phyloP scores from a whole-genome alignment of 345 rosid genomes.

The Salix purpurea region DNA sequence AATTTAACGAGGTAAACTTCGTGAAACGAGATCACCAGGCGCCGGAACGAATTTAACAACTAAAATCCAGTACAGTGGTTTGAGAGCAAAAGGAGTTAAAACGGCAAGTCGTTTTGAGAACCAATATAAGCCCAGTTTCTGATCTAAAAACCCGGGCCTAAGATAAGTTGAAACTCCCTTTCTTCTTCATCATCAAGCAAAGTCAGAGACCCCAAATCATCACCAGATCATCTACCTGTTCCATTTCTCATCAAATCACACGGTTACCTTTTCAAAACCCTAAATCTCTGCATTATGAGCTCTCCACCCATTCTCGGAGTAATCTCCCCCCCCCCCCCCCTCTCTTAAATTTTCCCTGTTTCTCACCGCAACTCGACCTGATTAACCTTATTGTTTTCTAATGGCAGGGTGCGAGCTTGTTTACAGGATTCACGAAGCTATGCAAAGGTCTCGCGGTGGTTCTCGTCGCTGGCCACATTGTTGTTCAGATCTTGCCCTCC shows the following conservation, averaged over 20 bases:
- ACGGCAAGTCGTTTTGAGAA: neutral
- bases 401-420: constrained; percentile 54
- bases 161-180: neutral
- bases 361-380: neutral
- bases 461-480: constrained; percentile 66
- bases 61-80: no score
- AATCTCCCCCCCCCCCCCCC: neutral
- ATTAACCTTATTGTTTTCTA: neutral
- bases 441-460: constrained; percentile 87
- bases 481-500: constrained; percentile 75
- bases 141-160: neutral
- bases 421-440: constrained; percentile 74
- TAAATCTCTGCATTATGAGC: neutral
- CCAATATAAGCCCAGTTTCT: neutral
- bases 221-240: neutral
- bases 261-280: neutral
- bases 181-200: neutral
- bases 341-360: neutral
- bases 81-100: neutral
- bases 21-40: no score
- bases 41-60: no score
- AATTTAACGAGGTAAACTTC: no score
- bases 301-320: neutral
- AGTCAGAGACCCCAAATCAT: neutral
- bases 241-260: neutral